Base-by-base conservation (phyloP, 805 yeast species). In the Sporopachydermia lactativora region DNA sequence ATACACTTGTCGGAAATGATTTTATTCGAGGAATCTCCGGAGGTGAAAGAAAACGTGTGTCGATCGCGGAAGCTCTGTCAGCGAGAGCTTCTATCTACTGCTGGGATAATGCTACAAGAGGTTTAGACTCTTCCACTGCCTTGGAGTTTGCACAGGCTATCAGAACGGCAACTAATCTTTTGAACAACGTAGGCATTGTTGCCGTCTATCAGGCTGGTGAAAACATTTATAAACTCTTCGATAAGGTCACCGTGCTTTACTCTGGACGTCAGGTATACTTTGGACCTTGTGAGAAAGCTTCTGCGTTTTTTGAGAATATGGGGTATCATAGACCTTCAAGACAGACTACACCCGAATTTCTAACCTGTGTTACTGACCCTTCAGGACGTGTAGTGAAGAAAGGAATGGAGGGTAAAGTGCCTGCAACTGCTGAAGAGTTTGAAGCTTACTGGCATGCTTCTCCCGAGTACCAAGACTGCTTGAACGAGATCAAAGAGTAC, bases 71-170 rank as follows among this genome's bases (percentile, higher is more conserved):
- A 59, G 81, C 81, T 1, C 61, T 79, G 37, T 70, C 80, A 37
- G 66, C 77, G 39, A 74, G 77, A 18, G 79, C 84, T 19, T 62
- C 71, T 38, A 64, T 79, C 39, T 77, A 71, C 47, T 74, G 81
- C 58, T 78, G 82, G 75, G 88, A 82, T 63, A 83, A 83, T 52
- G 80, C 89, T 3, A 83, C 94, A 4, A 73, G 92, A 63, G 94
- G 94, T 50, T 66, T 83, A 44, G 94, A 82, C 60, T 70, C 92
- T 3, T 81, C 92, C 5, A 81, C 92, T 35, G 94, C 94, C 2
- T 64, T 79, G 47, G 88, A 81, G 53, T 82, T 74, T 52, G 66
- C 80, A 35, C 65, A 73, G 46, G 78, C 84, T 15, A 64, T 82
- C 45, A 75, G 81, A 50, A 68, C 75, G 2, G 61, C 73, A n/a